Base-by-base conservation (phyloP, 352 stramenopile species). In the Globisporangium okanoganense region DNA sequence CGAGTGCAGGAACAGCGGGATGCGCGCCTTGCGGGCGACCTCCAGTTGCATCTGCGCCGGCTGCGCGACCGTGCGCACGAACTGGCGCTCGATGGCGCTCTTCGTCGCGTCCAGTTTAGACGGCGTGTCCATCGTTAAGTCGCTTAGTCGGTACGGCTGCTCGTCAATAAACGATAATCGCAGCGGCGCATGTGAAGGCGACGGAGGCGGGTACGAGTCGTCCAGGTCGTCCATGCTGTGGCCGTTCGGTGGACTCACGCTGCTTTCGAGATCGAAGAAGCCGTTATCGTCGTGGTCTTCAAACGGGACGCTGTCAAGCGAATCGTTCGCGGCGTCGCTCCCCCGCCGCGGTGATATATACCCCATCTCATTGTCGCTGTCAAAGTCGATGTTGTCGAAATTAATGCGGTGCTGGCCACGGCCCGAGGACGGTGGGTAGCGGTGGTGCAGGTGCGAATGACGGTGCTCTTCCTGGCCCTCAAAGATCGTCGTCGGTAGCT, bases 41-140 rank as follows among this genome's bases (percentile, higher is more conserved):
- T 95, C 83, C 3, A 95, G 72, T 63, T 95, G 85, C 85, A 95
- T 95, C 59, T 95, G 85, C 29, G 85, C 85, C 0, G 85, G 85
- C 22, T 85, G 85, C 25, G 85, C 73, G 9, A 90, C 78, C 0
- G 70, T 68, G 14, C 79, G 76, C 47, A 89, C 82, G 59, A 92
- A 92, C 56, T 87, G 82, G 14, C 82, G 79, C 56, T 88, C 82
- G 33, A 88, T 79, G 13, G 70, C 68, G 0, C 70, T 79, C 38
- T 81, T 87, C 18, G 70, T 85, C n/a, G 70, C 70, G 48, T 87
- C 81, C 0, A 68, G 62, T 64, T 91, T 80, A 33, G 70, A 64
- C 2, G 74, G 70, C 13, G 62, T 72, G 20, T 27, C 54, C 18
- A 65, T 44, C 25, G 66, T 58, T 20, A 67, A 22, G 24, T 67